Percentiles rank a stretch among this genome's conserved stretches.
phyloP scores from a whole-genome alignment of 2,329 filamentous ascomycete species.

The Penicillium sp. region DNA sequence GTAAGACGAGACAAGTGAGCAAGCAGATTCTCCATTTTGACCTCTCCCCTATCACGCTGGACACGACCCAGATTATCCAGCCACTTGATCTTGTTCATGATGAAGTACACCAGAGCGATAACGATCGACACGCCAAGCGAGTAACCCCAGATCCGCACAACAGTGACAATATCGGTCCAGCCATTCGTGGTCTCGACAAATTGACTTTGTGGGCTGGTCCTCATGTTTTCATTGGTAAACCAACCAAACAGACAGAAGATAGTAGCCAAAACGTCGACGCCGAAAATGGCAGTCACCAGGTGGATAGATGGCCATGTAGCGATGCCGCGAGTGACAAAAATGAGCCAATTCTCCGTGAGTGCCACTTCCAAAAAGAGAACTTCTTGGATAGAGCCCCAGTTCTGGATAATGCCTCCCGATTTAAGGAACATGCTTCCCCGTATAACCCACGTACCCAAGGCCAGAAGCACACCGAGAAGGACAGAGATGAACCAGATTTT shows the following conservation, averaged over 20 bases:
- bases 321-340: conserved; percentile 86
- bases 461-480: conserved; percentile 63
- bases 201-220: conserved; percentile 22
- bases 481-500: conserved; percentile 73
- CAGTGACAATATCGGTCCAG: conserved; percentile 57
- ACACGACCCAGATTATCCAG: conserved; percentile 48
- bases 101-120: conserved; percentile 50
- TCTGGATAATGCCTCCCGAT: conserved; percentile 70
- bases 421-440: conserved; percentile 68
- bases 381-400: conserved; percentile 71
- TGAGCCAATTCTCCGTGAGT: conserved; percentile 92
- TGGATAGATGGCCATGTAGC: conserved; percentile 72
- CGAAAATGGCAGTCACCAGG: conserved; percentile 66
- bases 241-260: conserved; percentile 75
- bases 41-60: conserved; percentile 47
- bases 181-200: conserved; percentile 47
- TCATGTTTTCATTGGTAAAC: conserved; percentile 56
- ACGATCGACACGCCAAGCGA: conserved; percentile 51
- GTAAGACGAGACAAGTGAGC: conserved; percentile 48
- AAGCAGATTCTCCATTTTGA: conserved; percentile 51
- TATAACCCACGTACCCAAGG: conserved; percentile 69
- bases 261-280: conserved; percentile 68
- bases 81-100: conserved; percentile 45
- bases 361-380: conserved; percentile 87
- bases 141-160: conserved; percentile 51